Evolutionary conservation across 306 rosid species (phyloP).

Genomic region (Arachis hypogaea): DNA sequence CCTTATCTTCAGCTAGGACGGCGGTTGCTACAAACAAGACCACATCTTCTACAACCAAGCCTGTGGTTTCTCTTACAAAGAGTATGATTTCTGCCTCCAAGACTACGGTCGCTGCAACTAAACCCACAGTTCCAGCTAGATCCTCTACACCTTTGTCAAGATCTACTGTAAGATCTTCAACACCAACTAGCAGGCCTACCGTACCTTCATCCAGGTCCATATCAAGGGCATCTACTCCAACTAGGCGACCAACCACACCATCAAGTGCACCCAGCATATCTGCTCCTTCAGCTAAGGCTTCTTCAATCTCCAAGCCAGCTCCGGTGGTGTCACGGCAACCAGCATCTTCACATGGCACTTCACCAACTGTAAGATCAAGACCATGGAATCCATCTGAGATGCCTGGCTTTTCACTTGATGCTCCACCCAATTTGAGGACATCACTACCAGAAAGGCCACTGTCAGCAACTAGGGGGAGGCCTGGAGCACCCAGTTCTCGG

Average conservation of each 20-base stretch:
- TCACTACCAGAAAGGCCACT: conserved; percentile 86
- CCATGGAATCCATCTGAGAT: conserved; percentile 96
- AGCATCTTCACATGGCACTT: conserved; percentile 70
- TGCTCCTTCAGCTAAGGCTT: conserved; percentile 54
- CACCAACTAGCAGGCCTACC: conserved; percentile 82
- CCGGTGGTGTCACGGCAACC: conserved; percentile 63
- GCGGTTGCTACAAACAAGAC: conserved; percentile 51
- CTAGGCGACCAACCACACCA: conserved; percentile 76
- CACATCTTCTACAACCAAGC: conserved; percentile 54
- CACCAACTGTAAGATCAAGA: conserved; percentile 83
- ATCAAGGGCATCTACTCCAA: conserved; percentile 89
- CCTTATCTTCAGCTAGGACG: conserved; percentile 59
- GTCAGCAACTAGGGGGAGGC: conserved; percentile 94
- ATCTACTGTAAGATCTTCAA: conserved; percentile 73
- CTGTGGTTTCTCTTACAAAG: conserved; percentile 50
- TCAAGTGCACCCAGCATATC: conserved; percentile 53
- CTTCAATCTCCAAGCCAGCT: conserved; percentile 73
- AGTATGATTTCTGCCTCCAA: conserved; percentile 41
- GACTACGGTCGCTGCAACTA: conserved; percentile 52
- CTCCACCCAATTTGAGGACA: conserved; percentile 93
- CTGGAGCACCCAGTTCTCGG: conserved; percentile 84
- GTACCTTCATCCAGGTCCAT: conserved; percentile 68
- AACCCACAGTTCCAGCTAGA: conserved; percentile 65
- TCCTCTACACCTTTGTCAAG: conserved; percentile 84
- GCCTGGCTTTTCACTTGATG: conserved; percentile 92